A percentile compares a stretch with the other conserved stretches of the same genome.
Evolutionary conservation across 768 basidiomycete species (phyloP).

Genomic region (Tylopilus intermedius): DNA sequence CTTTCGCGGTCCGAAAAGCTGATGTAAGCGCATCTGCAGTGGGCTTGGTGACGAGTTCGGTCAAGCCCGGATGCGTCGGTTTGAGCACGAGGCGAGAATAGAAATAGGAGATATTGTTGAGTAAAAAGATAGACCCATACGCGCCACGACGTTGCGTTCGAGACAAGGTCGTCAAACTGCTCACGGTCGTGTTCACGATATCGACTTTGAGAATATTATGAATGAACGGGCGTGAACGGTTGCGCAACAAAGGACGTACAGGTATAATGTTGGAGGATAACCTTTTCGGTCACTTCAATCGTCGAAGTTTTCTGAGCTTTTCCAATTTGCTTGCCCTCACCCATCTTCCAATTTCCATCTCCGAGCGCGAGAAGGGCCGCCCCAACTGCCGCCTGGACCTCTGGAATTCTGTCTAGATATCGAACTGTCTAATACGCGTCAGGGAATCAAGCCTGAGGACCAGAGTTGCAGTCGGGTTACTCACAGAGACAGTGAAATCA

Average conservation of each 20-base stretch:
- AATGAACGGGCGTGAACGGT: neutral
- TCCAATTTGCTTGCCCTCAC: constrained; percentile 67
- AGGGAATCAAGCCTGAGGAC: neutral
- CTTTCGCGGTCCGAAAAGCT: constrained; percentile 75
- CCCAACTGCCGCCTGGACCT: constrained; percentile 63
- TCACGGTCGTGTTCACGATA: constrained; percentile 61
- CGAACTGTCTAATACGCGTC: constrained; percentile 50
- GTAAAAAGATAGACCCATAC: constrained; percentile 68
- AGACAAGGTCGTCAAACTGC: constrained; percentile 59
- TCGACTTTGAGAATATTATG: constrained; percentile 47
- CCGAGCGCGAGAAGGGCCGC: constrained; percentile 66
- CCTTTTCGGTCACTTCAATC: constrained; percentile 51
- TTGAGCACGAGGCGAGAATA: constrained; percentile 53
- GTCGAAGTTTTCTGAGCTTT: constrained; percentile 36
- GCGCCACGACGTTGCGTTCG: constrained; percentile 56
- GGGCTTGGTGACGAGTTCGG: constrained; percentile 53
- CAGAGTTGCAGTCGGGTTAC: constrained; percentile 17
- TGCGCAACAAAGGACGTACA: constrained; percentile 42
- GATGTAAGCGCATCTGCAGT: constrained; percentile 61
- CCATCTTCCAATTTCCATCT: constrained; percentile 92
- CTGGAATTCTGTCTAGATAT: constrained; percentile 66
- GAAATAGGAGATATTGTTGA: constrained; percentile 76
- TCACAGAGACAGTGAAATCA: constrained; percentile 53
- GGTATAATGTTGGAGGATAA: constrained; percentile 69
- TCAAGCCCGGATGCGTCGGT: constrained; percentile 44